Evolutionary conservation across 352 stramenopile genomes (phyloP), one percentile per base, ranked within the genome.

Genomic region (Pythium aquatile): DNA sequence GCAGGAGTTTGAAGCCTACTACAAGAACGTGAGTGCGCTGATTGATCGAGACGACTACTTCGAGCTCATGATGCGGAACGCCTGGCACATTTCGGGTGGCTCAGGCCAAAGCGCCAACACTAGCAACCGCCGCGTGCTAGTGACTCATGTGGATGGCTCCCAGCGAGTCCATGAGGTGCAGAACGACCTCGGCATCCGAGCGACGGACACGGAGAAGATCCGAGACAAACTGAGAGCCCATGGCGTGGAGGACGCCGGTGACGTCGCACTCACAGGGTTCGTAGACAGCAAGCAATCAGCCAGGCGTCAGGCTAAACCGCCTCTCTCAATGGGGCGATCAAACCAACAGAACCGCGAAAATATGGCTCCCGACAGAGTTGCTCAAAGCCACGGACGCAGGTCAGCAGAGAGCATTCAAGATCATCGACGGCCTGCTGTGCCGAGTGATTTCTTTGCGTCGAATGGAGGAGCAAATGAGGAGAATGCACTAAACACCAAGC

Each of bases 41-140:
- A 82, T 96, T 51, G 87, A 96, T 51, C 61, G 78, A 58, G 87
- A 96, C 69, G 79, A 94, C 47, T 96, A 96, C 63, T 96, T 95
- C 65, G 82, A 91, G 65, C 63, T 88, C 28, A 88, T 96, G 78
- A 88, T 95, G 59, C 78, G 81, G 29, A 94, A 94, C 57, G 79
- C 82, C 16, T 96, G 87, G 85, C 82, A 90, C 54, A 85, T 96
- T 16, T 81, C 75, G 1, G 87, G 87, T 14, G 87, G 87, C 14
- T 58, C 72, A 1, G 87, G 82, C 2, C 70, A 69, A 44, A 73
- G 66, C n/a, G 78, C 79, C n/a, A 93, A 90, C 73, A 80, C 73
- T 10, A 87, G 76, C 32, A 85, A 81, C n/a, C 76, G 79, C 17
- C 81, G 84, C 39, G 78, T 92, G 46, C 73, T 90, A 5, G 72